Percentiles rank a stretch among this genome's conserved stretches.
These are phyloP conservation scores for Hortiboletus campestris DNA, from an alignment of 768 basidiomycete species.

Conservation along the genomic window DNA sequence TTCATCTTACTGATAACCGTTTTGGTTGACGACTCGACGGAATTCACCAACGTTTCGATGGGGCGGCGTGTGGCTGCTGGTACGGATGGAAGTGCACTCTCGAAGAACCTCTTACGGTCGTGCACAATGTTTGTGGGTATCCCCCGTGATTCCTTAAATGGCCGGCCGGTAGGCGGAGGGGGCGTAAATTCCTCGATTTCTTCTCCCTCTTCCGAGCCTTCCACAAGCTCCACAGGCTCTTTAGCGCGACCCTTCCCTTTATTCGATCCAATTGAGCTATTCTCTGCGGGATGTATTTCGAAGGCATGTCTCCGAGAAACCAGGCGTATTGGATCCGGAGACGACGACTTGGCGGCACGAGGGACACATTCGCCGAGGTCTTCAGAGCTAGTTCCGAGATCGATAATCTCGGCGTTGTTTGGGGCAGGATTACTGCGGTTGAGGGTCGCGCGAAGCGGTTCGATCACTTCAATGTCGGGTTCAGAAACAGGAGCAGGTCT, in stretches of 20 bases:
- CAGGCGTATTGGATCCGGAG: conserved; percentile 24
- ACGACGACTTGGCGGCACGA: conserved; percentile 13
- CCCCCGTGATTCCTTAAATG: neutral
- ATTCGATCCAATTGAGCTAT: neutral
- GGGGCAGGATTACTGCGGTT: neutral
- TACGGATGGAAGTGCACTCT: neutral
- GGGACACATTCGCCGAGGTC: conserved; percentile 25
- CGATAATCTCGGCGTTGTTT: conserved; percentile 23
- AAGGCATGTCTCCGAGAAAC: conserved; percentile 17
- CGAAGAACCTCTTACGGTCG: conserved; percentile 6
- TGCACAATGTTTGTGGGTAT: conserved; percentile 23
- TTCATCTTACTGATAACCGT: conserved; percentile 22
- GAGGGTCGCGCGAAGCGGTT: neutral
- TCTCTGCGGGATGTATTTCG: conserved; percentile 17
- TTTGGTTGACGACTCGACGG: conserved; percentile 5
- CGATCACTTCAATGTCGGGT: conserved; percentile 23
- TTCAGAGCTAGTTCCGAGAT: conserved; percentile 15
- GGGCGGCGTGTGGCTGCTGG: conserved; percentile 8
- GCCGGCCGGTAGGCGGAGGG: neutral
- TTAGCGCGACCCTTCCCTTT: conserved; percentile 27
- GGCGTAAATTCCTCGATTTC: conserved; percentile 18
- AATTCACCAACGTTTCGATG: neutral
- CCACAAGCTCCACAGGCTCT: conserved; percentile 10
- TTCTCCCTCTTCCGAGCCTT: conserved; percentile 26
- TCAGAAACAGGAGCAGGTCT: conserved; percentile 6